These are phyloP conservation scores for Neofusicoccum parvum DNA, from an alignment of 2,329 filamentous ascomycete genomes.

Conservation along the genomic window DNA sequence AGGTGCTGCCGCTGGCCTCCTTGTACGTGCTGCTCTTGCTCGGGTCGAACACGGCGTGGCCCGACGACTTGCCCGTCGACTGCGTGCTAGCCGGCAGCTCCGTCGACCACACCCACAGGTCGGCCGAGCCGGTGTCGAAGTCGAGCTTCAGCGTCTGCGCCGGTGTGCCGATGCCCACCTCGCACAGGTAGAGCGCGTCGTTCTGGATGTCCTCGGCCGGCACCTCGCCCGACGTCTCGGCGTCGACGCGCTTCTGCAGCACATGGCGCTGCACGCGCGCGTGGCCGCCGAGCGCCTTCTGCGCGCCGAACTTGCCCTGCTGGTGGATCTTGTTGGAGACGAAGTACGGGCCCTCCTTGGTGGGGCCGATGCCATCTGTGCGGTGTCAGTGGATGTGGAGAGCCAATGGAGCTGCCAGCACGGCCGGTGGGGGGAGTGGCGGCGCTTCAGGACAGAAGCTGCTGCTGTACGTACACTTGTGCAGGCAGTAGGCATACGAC, in stretches of 20 bases:
- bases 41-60: conserved; percentile 62
- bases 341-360: conserved; percentile 63
- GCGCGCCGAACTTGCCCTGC: conserved; percentile 50
- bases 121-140: conserved; percentile 65
- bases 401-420: neutral
- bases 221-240: conserved; percentile 51
- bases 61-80: conserved; percentile 28
- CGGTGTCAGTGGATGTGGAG: neutral
- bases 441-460: no score
- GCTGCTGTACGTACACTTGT: conserved; percentile 49
- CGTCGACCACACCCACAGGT: conserved; percentile 63
- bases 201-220: conserved; percentile 67
- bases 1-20: conserved; percentile 51
- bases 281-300: conserved; percentile 52
- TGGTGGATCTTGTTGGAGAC: conserved; percentile 53
- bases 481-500: conserved; percentile 63
- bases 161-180: conserved; percentile 66
- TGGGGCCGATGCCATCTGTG: conserved; percentile 61
- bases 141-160: conserved; percentile 61
- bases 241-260: conserved; percentile 49
- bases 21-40: conserved; percentile 64
- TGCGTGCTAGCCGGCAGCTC: conserved; percentile 45
- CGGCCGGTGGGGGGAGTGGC: neutral
- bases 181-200: conserved; percentile 66
- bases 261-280: conserved; percentile 47